A percentile compares a stretch with the other conserved stretches of the same genome.
These are phyloP conservation scores for Fusarium multiceps DNA, from an alignment of 2,329 filamentous ascomycete genomes.

Conservation along the genomic window DNA sequence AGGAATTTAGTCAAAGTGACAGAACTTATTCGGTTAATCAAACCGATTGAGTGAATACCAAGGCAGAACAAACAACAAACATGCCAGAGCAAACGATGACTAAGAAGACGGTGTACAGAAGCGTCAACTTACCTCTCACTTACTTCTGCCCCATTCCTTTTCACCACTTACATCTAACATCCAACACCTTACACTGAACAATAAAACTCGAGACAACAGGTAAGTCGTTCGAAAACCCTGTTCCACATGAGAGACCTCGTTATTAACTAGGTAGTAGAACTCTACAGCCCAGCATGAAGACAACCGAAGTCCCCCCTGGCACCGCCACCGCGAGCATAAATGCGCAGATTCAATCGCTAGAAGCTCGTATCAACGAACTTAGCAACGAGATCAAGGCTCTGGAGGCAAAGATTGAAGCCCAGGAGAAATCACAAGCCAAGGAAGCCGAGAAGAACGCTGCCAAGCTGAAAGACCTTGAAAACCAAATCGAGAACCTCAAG, in stretches of 20 bases:
- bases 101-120: not conserved
- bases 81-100: not conserved
- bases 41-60: not conserved
- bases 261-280: not conserved
- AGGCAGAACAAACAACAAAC: not conserved
- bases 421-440: not conserved
- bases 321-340: accelerated
- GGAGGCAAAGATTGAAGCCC: not conserved
- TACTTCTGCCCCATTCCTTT: not conserved
- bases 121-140: not conserved
- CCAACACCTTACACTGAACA: not conserved
- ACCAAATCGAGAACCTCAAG: not conserved
- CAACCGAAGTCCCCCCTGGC: not conserved
- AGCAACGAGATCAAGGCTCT: not conserved
- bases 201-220: not conserved
- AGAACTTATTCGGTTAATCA: not conserved
- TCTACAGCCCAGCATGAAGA: not conserved
- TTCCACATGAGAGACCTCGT: accelerated
- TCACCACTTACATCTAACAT: not conserved
- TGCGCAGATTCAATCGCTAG: not conserved
- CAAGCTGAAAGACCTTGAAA: not conserved
- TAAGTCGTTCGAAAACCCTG: accelerated
- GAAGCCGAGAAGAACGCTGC: not conserved
- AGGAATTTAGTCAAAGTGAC: not conserved
- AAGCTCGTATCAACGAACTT: not conserved